These are phyloP conservation scores for Lactifluus pinguis DNA, from an alignment of 768 basidiomycete genomes.

Conservation along the genomic window DNA sequence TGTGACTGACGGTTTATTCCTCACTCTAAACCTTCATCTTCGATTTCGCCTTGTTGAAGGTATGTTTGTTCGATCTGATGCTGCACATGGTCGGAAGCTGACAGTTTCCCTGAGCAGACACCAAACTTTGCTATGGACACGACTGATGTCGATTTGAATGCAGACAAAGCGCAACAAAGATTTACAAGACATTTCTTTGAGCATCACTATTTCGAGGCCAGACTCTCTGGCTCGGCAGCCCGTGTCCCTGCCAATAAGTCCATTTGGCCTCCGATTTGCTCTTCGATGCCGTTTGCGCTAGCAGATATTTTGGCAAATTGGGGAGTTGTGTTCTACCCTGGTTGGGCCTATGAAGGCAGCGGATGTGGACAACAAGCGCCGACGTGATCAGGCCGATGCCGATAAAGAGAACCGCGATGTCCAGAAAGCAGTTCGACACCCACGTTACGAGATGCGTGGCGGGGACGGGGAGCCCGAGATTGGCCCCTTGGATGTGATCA, in stretches of 20 bases:
- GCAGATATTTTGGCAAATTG: background rate
- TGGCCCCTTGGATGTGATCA: background rate
- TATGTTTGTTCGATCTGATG: background rate
- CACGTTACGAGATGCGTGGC: background rate
- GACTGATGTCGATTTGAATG: background rate
- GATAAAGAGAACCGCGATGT: background rate
- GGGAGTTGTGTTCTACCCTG: no score
- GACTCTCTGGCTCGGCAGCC: background rate
- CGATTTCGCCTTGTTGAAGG: background rate
- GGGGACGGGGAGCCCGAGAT: background rate
- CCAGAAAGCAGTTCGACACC: background rate
- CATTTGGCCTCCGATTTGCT: background rate
- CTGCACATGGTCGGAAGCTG: background rate
- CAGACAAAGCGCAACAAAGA: background rate
- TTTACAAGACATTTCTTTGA: background rate
- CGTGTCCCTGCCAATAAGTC: background rate
- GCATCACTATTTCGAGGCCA: no score
- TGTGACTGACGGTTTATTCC: background rate
- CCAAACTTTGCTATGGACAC: background rate
- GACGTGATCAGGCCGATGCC: background rate
- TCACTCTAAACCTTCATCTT: background rate
- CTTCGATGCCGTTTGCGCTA: background rate
- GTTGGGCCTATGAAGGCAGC: no score
- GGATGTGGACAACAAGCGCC: no score
- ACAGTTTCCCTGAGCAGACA: background rate